Conservation (phyloP, 2,329 filamentous ascomycete genomes). For the Microsporum audouinii region DNA sequence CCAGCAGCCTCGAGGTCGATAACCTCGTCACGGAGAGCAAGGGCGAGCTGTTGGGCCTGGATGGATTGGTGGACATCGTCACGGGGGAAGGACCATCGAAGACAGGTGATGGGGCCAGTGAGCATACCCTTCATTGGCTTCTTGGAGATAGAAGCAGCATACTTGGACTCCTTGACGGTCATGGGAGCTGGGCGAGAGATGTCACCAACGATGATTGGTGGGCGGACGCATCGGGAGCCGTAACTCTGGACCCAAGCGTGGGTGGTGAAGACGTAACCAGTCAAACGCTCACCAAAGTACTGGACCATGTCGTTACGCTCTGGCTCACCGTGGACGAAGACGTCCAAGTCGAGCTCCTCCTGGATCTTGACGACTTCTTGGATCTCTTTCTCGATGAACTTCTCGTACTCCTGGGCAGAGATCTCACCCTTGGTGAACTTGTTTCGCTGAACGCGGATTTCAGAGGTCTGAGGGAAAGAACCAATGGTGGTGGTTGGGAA, state of each 20-base stretch:
- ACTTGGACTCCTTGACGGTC: constrained; percentile 99
- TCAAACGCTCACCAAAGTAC: constrained; percentile 96
- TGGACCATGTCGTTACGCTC: constrained; percentile 99
- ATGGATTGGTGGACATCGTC: constrained; percentile 98
- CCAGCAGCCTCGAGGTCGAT: constrained; percentile 95
- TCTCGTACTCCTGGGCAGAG: constrained; percentile 81
- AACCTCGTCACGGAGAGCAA: constrained; percentile 96
- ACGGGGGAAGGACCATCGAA: constrained; percentile 99
- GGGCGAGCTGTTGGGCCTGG: constrained; percentile 95
- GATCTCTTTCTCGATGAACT: constrained; percentile 99
- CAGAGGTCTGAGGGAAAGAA: constrained; percentile 98
- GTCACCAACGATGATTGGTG: constrained; percentile 96
- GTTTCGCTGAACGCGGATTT: constrained; percentile 93
- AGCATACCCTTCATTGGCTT: constrained; percentile 99
- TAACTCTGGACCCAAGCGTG: constrained; percentile 98
- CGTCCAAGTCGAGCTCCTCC: constrained; percentile 93
- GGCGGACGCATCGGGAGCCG: constrained; percentile 94
- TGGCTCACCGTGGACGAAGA: constrained; percentile 96
- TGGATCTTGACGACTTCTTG: constrained; percentile 89
- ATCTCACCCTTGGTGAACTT: constrained; percentile 99
- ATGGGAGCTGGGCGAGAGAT: constrained; percentile 93
- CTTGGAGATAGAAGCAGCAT: constrained; percentile 86
- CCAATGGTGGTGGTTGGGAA: constrained; percentile 99
- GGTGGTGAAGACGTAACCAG: constrained; percentile 97
- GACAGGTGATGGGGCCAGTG: constrained; percentile 95